Evolutionary conservation across 2,329 filamentous ascomycete species (phyloP), one percentile per base, ranked within the genome.

Genomic region (Hawksworthiomyces lignivorus): DNA sequence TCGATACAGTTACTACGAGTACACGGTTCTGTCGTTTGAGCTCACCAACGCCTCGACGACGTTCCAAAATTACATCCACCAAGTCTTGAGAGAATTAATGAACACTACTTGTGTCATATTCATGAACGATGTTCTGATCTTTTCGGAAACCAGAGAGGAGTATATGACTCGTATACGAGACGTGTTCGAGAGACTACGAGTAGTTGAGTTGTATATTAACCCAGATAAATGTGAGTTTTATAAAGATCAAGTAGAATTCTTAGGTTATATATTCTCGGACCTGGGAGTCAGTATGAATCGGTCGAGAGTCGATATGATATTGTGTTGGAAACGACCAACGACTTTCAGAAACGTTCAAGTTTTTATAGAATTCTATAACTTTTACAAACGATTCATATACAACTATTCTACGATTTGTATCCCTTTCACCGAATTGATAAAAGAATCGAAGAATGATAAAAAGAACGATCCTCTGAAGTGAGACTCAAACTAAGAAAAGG

Each of bases 121-220:
- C 41, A 33, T 41, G n/a, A 30, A 33, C 22, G 24, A 28, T 19
- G 14, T 40, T 29, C 41, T 20, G 12, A 32, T 20, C 20, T 36
- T 21, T n/a, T 36, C 21, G 30, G 20, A n/a, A 29, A 24, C 14
- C 3, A 18, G 28, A 22, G 11, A 37, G 19, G 28, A 43, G 8
- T 27, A 31, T 27, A 45, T n/a, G 20, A 36, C 21, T 41, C 36
- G 36, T 34, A 14, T 26, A 29, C 21, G 27, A 30, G 20, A 33
- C n/a, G 37, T 30, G 30, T 21, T 26, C 35, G 24, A 30, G 33
- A 22, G 27, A 40, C 21, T 35, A 21, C 26, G 19, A n/a, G 34
- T 36, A 37, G 31, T 12, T 12, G 7, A 26, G 24, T 26, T 26
- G 12, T 26, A 26, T 26, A 26, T 26, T 26, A 26, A 26, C 12